Evolutionary conservation across 192 early-diverging fungal genomes (phyloP).

Genomic region (Neocallimastix lanati): DNA sequence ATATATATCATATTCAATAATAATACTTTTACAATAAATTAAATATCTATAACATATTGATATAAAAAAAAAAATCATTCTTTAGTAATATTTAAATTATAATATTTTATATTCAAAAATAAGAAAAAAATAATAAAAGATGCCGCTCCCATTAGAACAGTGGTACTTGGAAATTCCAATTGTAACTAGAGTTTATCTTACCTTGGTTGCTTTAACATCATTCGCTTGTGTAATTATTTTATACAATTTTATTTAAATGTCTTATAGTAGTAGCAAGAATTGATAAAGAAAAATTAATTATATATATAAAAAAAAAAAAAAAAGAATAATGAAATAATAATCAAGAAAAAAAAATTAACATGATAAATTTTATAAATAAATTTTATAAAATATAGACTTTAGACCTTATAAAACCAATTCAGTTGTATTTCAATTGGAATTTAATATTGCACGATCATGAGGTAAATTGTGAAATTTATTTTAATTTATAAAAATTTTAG

Average conservation of each 20-base stretch:
- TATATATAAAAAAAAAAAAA: background rate
- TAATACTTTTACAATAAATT: no score
- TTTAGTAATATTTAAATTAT: no score
- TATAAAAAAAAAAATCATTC: no score
- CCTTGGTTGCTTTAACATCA: conserved; percentile 51
- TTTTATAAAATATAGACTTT: conserved; percentile 42
- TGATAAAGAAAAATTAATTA: no score
- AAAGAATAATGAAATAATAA: no score
- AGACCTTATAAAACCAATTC: conserved; percentile 55
- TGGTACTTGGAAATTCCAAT: conserved; percentile 82
- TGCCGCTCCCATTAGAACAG: conserved; percentile 49
- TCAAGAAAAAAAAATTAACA: background rate
- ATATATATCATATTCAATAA: no score
- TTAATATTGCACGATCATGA: conserved; percentile 46
- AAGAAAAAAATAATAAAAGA: conserved; percentile 3
- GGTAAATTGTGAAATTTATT: conserved; percentile 18
- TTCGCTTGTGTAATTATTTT: conserved; percentile 48
- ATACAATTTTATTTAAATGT: background rate
- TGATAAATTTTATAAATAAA: background rate
- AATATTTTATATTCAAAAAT: no score
- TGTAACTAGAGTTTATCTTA: conserved; percentile 73
- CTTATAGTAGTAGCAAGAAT: no score
- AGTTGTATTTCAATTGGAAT: conserved; percentile 64
- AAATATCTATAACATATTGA: no score
- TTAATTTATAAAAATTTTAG: no score